Evolutionary conservation across 345 rosid species (phyloP).

Genomic region (Turritis glabra): DNA sequence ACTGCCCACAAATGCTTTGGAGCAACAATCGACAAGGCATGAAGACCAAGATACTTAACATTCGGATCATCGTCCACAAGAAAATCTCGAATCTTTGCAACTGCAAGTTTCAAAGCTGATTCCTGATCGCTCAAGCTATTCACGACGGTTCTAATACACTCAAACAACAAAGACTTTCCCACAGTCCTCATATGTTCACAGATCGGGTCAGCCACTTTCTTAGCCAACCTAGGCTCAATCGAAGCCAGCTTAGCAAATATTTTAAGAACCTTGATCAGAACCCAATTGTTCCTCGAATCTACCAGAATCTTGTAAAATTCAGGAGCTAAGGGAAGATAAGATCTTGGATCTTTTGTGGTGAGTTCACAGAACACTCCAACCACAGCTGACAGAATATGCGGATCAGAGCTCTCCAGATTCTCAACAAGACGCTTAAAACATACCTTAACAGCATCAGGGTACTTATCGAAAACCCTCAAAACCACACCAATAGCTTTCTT

Average conservation of each 20-base stretch:
- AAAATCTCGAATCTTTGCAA: conserved; percentile 61
- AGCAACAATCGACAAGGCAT: conserved; percentile 68
- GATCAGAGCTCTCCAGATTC: conserved; percentile 78
- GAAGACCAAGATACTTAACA: conserved; percentile 92
- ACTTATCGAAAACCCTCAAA: conserved; percentile 77
- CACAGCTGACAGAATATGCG: conserved; percentile 58
- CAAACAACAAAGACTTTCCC: conserved; percentile 83
- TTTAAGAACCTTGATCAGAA: conserved; percentile 84
- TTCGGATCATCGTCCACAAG: conserved; percentile 85
- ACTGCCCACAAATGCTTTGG: conserved; percentile 78
- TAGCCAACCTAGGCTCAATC: conserved; percentile 84
- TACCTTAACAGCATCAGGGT: conserved; percentile 84
- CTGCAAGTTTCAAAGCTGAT: conserved; percentile 79
- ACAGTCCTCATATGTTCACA: conserved; percentile 84
- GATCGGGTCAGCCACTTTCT: conserved; percentile 74
- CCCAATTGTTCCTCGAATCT: conserved; percentile 92
- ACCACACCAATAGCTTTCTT: conserved; percentile 79
- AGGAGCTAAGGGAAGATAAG: conserved; percentile 85
- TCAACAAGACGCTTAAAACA: conserved; percentile 93
- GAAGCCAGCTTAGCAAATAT: conserved; percentile 72
- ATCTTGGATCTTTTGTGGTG: conserved; percentile 63
- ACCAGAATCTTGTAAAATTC: conserved; percentile 82
- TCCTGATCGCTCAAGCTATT: conserved; percentile 85
- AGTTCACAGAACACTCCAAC: conserved; percentile 89
- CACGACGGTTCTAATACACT: conserved; percentile 81